Evolutionary conservation across 768 basidiomycete species (phyloP), one percentile per base, ranked within the genome.

Genomic region (Podaxis sp.): DNA sequence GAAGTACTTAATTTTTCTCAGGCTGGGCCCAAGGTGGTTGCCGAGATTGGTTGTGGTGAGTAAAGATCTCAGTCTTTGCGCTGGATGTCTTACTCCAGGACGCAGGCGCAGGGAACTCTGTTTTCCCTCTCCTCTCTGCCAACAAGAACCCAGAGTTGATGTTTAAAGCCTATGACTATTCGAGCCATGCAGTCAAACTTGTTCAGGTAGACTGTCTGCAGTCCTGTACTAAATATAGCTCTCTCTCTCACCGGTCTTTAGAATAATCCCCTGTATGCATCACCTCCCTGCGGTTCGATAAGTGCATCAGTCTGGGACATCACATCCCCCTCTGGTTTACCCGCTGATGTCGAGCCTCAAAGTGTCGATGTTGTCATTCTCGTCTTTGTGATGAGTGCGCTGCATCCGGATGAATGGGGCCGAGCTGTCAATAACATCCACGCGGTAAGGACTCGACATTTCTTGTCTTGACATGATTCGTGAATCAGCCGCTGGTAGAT

Each of bases 351-450:
- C 16, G 73, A 76, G 35, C 85, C 86, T 7, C 83, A 75, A 16
- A 85, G 82, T n/a, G 88, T 95, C 11, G 94, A 99, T 68, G 86
- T 98, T 42, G 77, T 91, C 32, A 85, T 95, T n/a, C 82, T 97
- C 57, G 90, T 99, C 36, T 99, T 96, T 68, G 95, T 98, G 18
- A 74, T 98, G 61, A 93, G 91, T 57, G 97, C 97, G 0, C 77
- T 99, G 25, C 94, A 97, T 69, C 97, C 97, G 1, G 75, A 84
- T 54, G 97, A 99, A 77, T 99, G 97, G 97, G 74, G 74, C 1
- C 82, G 79, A 44, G 95, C 95, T 1, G 78, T 98, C 35, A 73
- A 80, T 16, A 98, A 98, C 69, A 82, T 95, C 1, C 84, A 90
- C 64, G 80, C 79, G 68, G 93, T 93, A 58, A 36, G 80, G 63